phyloP scores from a whole-genome alignment of 2,329 filamentous ascomycete species.

The Ophiosphaerella narmari region DNA sequence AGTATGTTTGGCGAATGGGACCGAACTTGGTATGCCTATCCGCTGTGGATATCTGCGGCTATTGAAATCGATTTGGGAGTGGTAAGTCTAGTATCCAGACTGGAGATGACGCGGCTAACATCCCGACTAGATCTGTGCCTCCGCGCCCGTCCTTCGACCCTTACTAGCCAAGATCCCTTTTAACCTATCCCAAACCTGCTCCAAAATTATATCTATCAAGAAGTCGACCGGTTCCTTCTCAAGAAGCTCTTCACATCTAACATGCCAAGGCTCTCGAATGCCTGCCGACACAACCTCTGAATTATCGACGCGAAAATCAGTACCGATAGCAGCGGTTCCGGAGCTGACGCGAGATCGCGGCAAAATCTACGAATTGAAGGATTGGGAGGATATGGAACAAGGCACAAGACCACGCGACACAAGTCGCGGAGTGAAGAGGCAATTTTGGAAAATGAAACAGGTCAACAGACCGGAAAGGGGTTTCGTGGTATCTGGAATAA shows the following conservation, averaged over 20 bases:
- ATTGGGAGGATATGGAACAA: slow-evolving; percentile 22
- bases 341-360: slow-evolving; percentile 16
- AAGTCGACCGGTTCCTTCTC: slow-evolving; percentile 3
- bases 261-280: slow-evolving; percentile 1
- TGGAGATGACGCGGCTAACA: background rate
- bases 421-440: slow-evolving; percentile 7
- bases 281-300: slow-evolving; percentile 6
- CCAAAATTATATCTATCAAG: slow-evolving; percentile 18
- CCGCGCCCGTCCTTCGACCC: slow-evolving; percentile 37
- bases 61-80: slow-evolving; percentile 54
- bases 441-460: slow-evolving; percentile 8
- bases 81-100: slow-evolving; percentile 33
- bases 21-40: slow-evolving; percentile 52
- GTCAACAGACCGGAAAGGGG: background rate
- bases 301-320: slow-evolving; percentile 18
- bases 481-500: slow-evolving; percentile 18
- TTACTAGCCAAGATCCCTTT: slow-evolving; percentile 34
- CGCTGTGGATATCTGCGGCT: slow-evolving; percentile 53
- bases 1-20: slow-evolving; percentile 49
- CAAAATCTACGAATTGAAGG: slow-evolving; percentile 27
- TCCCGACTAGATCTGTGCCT: slow-evolving; percentile 31
- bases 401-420: background rate
- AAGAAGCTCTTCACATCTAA: slow-evolving; percentile 3
- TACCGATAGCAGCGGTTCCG: slow-evolving; percentile 13
- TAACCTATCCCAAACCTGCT: slow-evolving; percentile 20